These are phyloP conservation scores for Lentinus tigrinus DNA, from an alignment of 768 basidiomycete genomes.

Conservation along the genomic window DNA sequence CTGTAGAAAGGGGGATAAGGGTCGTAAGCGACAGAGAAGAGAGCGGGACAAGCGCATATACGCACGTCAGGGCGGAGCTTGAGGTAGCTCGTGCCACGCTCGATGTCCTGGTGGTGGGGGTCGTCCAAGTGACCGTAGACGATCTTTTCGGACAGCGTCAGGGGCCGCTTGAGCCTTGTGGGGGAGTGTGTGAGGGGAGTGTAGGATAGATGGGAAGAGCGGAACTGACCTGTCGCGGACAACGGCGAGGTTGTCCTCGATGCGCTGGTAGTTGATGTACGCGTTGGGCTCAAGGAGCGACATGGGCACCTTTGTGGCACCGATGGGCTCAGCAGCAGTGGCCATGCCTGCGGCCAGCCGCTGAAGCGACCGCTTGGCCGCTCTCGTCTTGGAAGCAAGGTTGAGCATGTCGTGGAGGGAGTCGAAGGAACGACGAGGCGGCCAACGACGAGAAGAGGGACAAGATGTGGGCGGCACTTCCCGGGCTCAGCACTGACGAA, in stretches of 20 bases:
- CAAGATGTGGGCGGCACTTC: slow-evolving; percentile 18
- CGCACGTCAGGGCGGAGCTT: slow-evolving; percentile 96
- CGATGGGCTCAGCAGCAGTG: slow-evolving; percentile 72
- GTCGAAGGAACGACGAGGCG: slow-evolving; percentile 20
- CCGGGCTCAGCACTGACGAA: slow-evolving; percentile 23
- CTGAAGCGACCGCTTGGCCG: slow-evolving; percentile 29
- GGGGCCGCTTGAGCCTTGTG: slow-evolving; percentile 76
- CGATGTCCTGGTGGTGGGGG: slow-evolving; percentile 86
- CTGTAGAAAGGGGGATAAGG: slow-evolving; percentile 37
- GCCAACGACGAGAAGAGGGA: slow-evolving; percentile 13
- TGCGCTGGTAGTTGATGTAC: slow-evolving; percentile 94
- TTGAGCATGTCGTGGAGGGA: slow-evolving; percentile 30
- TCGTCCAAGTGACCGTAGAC: slow-evolving; percentile 98
- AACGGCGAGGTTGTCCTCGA: slow-evolving; percentile 93
- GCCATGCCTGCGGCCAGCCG: slow-evolving; percentile 61
- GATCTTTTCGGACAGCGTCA: slow-evolving; percentile 96
- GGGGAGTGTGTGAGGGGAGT: not conserved
- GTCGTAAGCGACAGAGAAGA: not conserved
- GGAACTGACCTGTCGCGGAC: slow-evolving; percentile 72
- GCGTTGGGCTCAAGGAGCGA: slow-evolving; percentile 78
- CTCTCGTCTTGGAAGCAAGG: slow-evolving; percentile 25
- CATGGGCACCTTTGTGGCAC: slow-evolving; percentile 89
- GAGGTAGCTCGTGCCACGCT: slow-evolving; percentile 91
- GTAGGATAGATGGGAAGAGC: slow-evolving; percentile 3
- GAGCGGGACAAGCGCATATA: slow-evolving; percentile 18